phyloP scores from a whole-genome alignment of 83 land plant genomes.

The Larix sibirica region DNA sequence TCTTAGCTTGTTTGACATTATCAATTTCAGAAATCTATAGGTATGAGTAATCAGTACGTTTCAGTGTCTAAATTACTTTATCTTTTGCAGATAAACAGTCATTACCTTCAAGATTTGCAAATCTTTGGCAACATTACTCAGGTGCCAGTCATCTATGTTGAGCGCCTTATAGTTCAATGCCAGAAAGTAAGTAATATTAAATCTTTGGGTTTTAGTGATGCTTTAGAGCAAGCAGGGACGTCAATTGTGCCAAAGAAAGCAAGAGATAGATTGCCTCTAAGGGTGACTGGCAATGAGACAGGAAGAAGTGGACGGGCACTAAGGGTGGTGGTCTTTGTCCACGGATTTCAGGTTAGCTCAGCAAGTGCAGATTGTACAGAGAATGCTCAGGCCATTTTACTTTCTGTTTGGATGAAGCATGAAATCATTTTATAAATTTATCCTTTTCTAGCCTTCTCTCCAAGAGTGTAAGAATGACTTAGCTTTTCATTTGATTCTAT shows the following conservation, averaged over 20 bases:
- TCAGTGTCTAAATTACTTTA: constrained; percentile 26
- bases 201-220: not conserved
- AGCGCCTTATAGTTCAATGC: constrained; percentile 53
- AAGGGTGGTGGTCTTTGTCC: constrained; percentile 81
- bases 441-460: not conserved
- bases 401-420: not conserved
- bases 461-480: not conserved
- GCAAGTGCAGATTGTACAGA: constrained; percentile 80
- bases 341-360: constrained; percentile 88
- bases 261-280: constrained; percentile 20
- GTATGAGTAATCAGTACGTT: not conserved
- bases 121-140: constrained; percentile 75
- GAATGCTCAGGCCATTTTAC: constrained; percentile 60
- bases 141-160: constrained; percentile 72
- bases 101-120: constrained; percentile 81
- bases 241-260: not conserved
- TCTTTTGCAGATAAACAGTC: constrained; percentile 67
- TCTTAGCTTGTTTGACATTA: not conserved
- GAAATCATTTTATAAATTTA: not conserved
- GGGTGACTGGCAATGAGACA: constrained; percentile 4
- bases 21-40: not conserved
- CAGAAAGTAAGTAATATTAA: not conserved
- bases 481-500: not conserved
- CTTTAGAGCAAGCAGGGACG: constrained; percentile 21
- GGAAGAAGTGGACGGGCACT: constrained; percentile 41